phyloP scores from a whole-genome alignment of 768 basidiomycete genomes.

The Filobasidium floriforme region DNA sequence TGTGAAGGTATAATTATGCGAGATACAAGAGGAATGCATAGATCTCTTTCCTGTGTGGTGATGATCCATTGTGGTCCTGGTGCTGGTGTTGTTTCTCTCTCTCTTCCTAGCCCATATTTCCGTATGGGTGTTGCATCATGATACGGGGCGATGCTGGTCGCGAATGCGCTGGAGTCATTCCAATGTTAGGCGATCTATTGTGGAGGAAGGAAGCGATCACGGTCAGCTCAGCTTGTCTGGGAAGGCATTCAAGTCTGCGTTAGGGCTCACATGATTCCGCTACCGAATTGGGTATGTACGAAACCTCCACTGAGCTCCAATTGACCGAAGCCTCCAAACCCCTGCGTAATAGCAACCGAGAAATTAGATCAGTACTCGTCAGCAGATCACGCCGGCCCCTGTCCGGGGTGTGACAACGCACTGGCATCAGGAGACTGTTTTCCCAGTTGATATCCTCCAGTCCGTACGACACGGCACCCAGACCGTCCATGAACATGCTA shows the following conservation, averaged over 20 bases:
- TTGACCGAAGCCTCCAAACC: conserved; percentile 21
- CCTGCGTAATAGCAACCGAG: conserved; percentile 8
- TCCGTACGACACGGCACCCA: not conserved
- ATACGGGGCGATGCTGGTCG: not conserved
- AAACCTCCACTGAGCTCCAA: conserved; percentile 23
- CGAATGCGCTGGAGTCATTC: conserved; percentile 7
- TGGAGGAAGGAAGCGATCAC: not conserved
- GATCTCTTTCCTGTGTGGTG: not conserved
- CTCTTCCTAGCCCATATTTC: no score
- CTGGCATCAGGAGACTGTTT: conserved; percentile 20
- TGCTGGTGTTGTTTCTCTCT: no score
- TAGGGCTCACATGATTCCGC: conserved; percentile 21
- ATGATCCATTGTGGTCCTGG: no score
- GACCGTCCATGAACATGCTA: conserved; percentile 10
- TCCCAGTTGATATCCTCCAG: conserved; percentile 24
- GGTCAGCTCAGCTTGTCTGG: not conserved
- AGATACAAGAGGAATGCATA: not conserved
- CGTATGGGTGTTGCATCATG: not conserved
- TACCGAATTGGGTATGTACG: conserved; percentile 23
- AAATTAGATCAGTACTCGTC: not conserved
- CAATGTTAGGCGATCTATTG: not conserved
- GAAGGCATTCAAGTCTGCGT: not conserved
- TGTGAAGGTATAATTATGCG: not conserved
- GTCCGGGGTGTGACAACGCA: not conserved
- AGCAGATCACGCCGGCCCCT: not conserved